Base-by-base conservation (phyloP, 768 basidiomycete species). In the Mycena latifolia region DNA sequence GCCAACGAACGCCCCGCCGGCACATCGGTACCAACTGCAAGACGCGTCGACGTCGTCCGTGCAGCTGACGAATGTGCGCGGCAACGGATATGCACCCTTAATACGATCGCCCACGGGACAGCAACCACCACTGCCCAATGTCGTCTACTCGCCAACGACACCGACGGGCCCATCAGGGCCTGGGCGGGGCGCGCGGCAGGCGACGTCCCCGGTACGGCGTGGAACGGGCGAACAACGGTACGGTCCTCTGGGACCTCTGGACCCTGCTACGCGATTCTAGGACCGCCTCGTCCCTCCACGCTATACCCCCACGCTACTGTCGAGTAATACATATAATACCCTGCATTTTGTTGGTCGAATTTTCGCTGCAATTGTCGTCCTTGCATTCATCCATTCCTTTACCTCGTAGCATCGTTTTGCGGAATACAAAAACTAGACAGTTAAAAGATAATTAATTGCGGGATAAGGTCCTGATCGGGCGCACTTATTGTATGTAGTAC, bases 221-320 rank as follows among this genome's bases (percentile, higher is more conserved):
- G 75, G 76, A 50, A 76, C 75, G 39, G 73, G 73, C 63, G 79
- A 63, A 28, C 60, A 81, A 71, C 79, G 79, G 59, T 88, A 88
- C 72, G 86, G 86, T 51, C 86, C 86, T 20, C 75, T 88, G 52
- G 86, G 89, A 59, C 89, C 89, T 47, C 76, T 90, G 62, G 89
- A 88, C 76, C 89, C 89, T 33, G 80, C 86, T 56, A 81, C 84
- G 58, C 84, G 77, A 75, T 83, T 86, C 73, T 52, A 73, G 67
- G 37, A 60, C 53, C 55, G 4, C 39, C 47, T 2, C 22, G 54
- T 62, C 43, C 58, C 53, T 65, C 53, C 67, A 71, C 65, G 66
- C 74, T 65, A 65, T 69, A 65, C 65, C 59, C 65, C 10, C 61
- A 59, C 63, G 60, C 56, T 59, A 72, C 61, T 55, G 50, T 59